These are phyloP conservation scores for Podaxis sp. DNA, from an alignment of 768 basidiomycete species.

Conservation along the genomic window DNA sequence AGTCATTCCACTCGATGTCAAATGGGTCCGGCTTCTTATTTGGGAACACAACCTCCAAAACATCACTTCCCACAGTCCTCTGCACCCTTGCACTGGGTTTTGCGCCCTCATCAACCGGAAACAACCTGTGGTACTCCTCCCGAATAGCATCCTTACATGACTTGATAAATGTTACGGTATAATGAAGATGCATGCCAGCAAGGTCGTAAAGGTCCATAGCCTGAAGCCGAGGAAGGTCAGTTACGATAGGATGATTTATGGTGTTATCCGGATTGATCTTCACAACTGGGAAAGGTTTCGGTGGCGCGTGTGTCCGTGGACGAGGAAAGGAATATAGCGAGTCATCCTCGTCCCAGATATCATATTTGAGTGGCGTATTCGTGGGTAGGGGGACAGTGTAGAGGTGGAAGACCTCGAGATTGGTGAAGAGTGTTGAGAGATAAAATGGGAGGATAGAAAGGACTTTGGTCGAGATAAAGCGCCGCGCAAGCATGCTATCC, in stretches of 20 bases:
- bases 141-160: slow-evolving; percentile 71
- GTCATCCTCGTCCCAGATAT: slow-evolving; percentile 13
- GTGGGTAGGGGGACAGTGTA: slow-evolving; percentile 53
- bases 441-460: slow-evolving; percentile 65
- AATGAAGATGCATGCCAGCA: slow-evolving; percentile 55
- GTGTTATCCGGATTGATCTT: not conserved
- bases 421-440: slow-evolving; percentile 52
- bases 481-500: slow-evolving; percentile 59
- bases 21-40: slow-evolving; percentile 32
- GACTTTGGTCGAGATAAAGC: slow-evolving; percentile 51
- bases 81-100: not conserved
- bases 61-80: not conserved
- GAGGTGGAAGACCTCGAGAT: slow-evolving; percentile 45
- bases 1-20: slow-evolving; percentile 61
- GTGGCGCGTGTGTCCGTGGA: not conserved
- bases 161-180: slow-evolving; percentile 48
- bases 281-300: not conserved
- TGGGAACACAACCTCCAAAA: not conserved
- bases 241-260: slow-evolving; percentile 2
- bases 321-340: slow-evolving; percentile 1
- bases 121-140: slow-evolving; percentile 53
- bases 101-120: slow-evolving; percentile 26
- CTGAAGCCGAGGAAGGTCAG: slow-evolving; percentile 5
- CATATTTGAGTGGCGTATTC: slow-evolving; percentile 28
- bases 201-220: slow-evolving; percentile 10